Evolutionary conservation across 2,329 filamentous ascomycete genomes (phyloP).

Genomic region (Chrysoporthe austroafricana): DNA sequence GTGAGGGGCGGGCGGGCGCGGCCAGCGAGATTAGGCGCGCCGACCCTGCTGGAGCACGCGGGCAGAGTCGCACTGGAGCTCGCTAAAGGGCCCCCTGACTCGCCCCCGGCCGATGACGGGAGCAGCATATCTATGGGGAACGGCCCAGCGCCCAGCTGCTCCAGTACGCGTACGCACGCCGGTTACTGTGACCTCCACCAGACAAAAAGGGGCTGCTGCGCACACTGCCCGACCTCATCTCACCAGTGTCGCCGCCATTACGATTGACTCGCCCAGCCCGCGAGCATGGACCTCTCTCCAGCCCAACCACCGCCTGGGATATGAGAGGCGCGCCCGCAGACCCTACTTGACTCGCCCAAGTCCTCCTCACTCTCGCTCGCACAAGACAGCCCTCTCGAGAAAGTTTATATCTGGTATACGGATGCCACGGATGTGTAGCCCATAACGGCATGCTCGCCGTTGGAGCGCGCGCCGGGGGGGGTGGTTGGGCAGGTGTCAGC

Average conservation of each 20-base stretch:
- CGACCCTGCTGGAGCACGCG: constrained; percentile 4
- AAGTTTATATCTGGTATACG: background rate
- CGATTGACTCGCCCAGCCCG: background rate
- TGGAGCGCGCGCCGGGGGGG: background rate
- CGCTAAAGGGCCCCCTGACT: background rate
- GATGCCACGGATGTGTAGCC: background rate
- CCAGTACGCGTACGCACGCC: background rate
- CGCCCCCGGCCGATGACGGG: background rate
- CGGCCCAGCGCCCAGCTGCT: background rate
- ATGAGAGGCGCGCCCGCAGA: background rate
- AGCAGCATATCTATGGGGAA: background rate
- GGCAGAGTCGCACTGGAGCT: background rate
- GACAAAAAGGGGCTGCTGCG: background rate
- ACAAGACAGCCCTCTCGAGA: background rate
- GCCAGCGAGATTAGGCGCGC: background rate
- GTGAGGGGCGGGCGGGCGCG: background rate
- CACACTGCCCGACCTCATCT: background rate
- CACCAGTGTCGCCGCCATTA: background rate
- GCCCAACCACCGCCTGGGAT: background rate
- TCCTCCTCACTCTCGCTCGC: background rate
- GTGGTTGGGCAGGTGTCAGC: background rate
- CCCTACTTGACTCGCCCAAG: background rate
- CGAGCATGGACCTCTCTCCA: background rate
- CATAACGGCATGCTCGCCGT: background rate
- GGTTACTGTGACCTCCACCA: background rate